Base-by-base conservation (phyloP, 345 rosid species). In the Ceriops decandra region DNA sequence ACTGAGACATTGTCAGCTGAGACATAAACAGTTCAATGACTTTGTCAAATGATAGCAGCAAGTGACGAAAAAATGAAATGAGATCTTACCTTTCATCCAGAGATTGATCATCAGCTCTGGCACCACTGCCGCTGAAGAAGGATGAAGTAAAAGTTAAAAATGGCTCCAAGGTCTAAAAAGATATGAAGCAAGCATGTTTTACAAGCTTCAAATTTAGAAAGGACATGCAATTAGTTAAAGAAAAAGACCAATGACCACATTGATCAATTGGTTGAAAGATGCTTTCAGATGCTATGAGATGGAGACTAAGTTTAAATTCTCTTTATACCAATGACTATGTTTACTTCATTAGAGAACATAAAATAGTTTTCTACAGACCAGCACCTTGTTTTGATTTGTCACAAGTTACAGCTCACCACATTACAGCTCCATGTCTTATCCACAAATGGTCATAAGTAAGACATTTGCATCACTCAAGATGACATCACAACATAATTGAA, bases 51-150 rank as follows among this genome's bases (percentile, higher is more conserved):
- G 8, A 38, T 52, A 61, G 27, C 42, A 57, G 24, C 52, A 35
- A 77, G 22, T 47, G n/a, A 71, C 70, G 68, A 74, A 17, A 65
- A 53, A 79, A 3, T 75, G 56, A 21, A 61, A 49, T 68, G 33
- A 66, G 66, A 76, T 69, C 58, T 72, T 82, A 84, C 96, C 91
- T 88, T 79, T 80, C 95, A 72, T 89, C 90, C 61, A 69, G 87
- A 78, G 85, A 80, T 63, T 77, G 74, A 72, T 93, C 89, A 76
- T 85, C 91, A 77, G 81, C 87, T 78, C 79, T 84, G 69, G 82
- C 91, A 70, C 83, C 85, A 65, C 86, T 84, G 52, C 84, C 90
- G 57, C 98, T 85, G 82, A 76, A 80, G 60, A 38, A 69, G 51
- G 69, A 60, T 26, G 1, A 73, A 67, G 66, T 27, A 35, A 28